Base-by-base conservation (phyloP, 2,329 filamentous ascomycete species). In the Nigrograna mackinnonii region DNA sequence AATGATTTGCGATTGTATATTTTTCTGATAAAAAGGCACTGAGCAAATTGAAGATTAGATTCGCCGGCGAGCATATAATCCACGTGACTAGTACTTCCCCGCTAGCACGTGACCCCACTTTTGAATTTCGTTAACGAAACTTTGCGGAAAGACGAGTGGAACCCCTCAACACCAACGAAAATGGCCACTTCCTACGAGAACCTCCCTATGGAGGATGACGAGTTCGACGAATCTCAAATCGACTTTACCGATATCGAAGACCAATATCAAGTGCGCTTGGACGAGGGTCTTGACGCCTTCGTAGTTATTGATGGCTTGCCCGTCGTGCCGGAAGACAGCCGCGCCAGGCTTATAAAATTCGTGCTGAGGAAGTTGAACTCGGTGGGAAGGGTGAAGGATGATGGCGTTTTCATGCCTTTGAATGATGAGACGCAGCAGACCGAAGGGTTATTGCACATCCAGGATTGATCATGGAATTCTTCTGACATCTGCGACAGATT, bases 181-280 rank as follows among this genome's bases (percentile, higher is more conserved):
- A 96, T 96, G 91, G 90, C 92, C 73, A 87, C 88, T 58, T 91
- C 89, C 69, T 97, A 95, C 74, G 89, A 96, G 68, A 88, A 91
- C 64, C 80, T 97, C 68, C 87, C 87, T 39, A 67, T 74, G 72
- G 91, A 96, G 72, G 89, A 92, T 62, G 89, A 96, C 70, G 86
- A 92, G 71, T 90, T 94, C 64, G 91, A 96, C 69, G 87, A 94
- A 74, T 87, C 91, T 67, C 91, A 96, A 69, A 87, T 97, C 72
- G 92, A 97, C 70, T 90, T 95, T 70, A 92, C 89, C 59, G 92
- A 99, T 75, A 81, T 99, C 57, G 83, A 86, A 69, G 91, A 95
- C 71, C 90, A 95, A 73, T 96, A 91, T 69, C 91, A 97, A 74
- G 91, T 97, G 50, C 89, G 92, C 68, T 80, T 97, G 54, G 94